Base-by-base conservation (phyloP, 768 basidiomycete genomes). In the Dioszegia crocea region DNA sequence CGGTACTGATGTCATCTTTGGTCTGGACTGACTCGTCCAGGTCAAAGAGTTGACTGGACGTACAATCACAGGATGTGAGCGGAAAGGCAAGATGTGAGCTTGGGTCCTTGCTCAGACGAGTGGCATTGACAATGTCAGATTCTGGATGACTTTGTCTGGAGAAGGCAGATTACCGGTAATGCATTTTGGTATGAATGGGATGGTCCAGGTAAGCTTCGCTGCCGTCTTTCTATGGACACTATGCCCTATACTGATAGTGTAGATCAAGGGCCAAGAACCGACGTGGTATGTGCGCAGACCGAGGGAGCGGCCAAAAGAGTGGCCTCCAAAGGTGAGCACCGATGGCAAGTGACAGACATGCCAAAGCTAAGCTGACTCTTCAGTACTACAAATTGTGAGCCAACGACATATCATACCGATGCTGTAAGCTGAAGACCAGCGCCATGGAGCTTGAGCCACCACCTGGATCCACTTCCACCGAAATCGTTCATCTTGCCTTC, bases 141-240 rank as follows among this genome's bases (percentile, higher is more conserved):
- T 78, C 64, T 90, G 86, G 65, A 72, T 89, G 11, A 80, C 81
- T 43, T 80, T 89, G 2, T 81, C 83, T 29, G 86, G 86, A 6
- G 59, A 77, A 14, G 87, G 86, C 0, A 80, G 79, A 66, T 72
- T 83, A 62, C 88, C 88, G 3, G 85, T 89, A 2, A 76, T 89
- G 47, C 88, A 89, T 70, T 88, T 89, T 64, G 88, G 88, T 1
- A 90, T 89, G 88, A 89, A 88, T 1, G 88, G 88, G n/a, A 86
- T 84, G 83, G 79, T 89, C 31, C 85, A 86, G 78, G 86, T 84
- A 16, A 83, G 58, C 47, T 36, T 36, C 12, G 31, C 33, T 9
- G 19, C 21, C 11, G 26, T 19, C 9, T 14, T 14, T 23, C 48
- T n/a, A 16, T 43, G 5, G 40, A 5, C n/a, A 17, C 40, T 17